Conservation (phyloP, 176 grass and related monocot genomes). For the Zizania latifolia region DNA sequence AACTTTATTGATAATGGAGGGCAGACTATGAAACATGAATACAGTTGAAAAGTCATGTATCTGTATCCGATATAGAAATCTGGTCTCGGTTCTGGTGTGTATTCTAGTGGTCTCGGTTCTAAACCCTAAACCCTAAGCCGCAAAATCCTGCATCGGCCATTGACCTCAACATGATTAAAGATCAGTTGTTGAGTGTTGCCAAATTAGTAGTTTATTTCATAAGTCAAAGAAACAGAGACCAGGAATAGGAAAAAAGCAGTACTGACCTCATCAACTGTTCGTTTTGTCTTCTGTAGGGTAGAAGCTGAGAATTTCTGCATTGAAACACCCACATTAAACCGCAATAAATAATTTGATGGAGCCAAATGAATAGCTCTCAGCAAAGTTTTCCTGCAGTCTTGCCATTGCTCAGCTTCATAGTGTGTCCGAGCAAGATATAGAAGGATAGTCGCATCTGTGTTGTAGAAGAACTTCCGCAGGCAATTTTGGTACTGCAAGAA, state of each 20-base stretch:
- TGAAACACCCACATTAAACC: constrained; percentile 85
- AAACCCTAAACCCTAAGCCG: too few species aligned
- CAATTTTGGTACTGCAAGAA: constrained; percentile 87
- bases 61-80: too few species aligned
- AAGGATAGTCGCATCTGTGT: constrained; percentile 83
- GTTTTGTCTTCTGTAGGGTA: constrained; percentile 85
- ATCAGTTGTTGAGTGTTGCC: neutral
- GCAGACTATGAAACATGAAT: too few species aligned
- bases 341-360: constrained; percentile 88
- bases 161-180: neutral
- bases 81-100: too few species aligned
- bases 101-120: too few species aligned
- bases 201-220: neutral
- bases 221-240: constrained; percentile 11
- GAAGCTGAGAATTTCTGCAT: constrained; percentile 98
- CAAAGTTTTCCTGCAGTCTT: constrained; percentile 91
- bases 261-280: constrained; percentile 80
- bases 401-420: constrained; percentile 97
- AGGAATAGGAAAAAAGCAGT: neutral
- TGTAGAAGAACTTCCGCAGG: constrained; percentile 81
- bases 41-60: too few species aligned
- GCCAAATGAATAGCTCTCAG: constrained; percentile 94
- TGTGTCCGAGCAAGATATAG: constrained; percentile 86
- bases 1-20: too few species aligned
- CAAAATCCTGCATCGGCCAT: too few species aligned